These are phyloP conservation scores for Fomitopsis palustris DNA, from an alignment of 1,284 basidiomycete species.

Conservation along the genomic window DNA sequence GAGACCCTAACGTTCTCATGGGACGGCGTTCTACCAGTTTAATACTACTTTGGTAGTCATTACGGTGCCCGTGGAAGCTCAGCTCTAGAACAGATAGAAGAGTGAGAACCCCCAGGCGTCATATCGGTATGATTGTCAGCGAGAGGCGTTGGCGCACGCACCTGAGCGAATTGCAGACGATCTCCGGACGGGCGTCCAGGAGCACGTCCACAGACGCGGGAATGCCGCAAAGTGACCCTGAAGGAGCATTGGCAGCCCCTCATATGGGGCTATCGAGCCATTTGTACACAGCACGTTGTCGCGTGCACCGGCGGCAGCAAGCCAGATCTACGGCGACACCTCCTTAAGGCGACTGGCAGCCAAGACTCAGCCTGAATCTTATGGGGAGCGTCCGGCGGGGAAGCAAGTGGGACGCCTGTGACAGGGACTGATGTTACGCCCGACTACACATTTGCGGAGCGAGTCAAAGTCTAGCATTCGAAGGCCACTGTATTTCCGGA, in stretches of 20 bases:
- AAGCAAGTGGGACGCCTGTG: background rate
- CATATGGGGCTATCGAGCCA: background rate
- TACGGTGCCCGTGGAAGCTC: background rate
- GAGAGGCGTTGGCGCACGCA: background rate
- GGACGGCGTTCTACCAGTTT: constrained; percentile 12
- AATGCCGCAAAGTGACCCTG: background rate
- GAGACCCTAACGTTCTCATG: constrained; percentile 13
- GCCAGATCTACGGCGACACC: background rate
- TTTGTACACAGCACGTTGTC: background rate
- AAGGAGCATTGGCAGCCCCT: background rate
- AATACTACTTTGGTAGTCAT: constrained; percentile 6
- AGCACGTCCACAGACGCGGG: background rate
- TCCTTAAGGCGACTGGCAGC: background rate
- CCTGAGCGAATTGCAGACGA: background rate
- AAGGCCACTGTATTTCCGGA: background rate
- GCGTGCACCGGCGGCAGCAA: background rate
- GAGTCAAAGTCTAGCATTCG: background rate
- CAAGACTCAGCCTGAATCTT: background rate
- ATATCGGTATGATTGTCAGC: background rate
- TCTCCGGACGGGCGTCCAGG: background rate
- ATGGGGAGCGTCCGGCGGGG: background rate
- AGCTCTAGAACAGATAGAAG: background rate
- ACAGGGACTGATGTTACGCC: background rate
- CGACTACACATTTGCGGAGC: background rate
- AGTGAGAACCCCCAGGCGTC: background rate